Base-by-base conservation (phyloP, 345 rosid species). In the Cochlearia excelsa region DNA sequence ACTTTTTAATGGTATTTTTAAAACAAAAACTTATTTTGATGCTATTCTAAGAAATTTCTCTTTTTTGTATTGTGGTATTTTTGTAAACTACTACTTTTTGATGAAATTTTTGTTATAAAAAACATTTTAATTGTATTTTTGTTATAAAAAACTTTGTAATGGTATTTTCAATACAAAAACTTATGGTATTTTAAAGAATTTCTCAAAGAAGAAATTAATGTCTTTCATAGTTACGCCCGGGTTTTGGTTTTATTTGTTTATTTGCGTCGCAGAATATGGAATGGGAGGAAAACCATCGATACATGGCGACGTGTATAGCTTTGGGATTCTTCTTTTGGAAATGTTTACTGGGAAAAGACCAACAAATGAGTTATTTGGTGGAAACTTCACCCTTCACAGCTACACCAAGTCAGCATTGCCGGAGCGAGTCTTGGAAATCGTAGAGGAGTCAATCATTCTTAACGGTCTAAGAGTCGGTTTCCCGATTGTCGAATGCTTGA, bases 281-380 rank as follows among this genome's bases (percentile, higher is more conserved):
- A 54, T 45, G 46, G 77, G 79, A 35, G 49, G 73, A 9, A 29
- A 65, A 2, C 66, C 72, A 46, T 68, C 79, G 41, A 41, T 47
- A 37, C 28, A 60, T 4, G 65, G 65, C 27, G 65, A 60, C 38
- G 65, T 47, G 46, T 60, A 47, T 28, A 60, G 65, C 44, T 59
- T 46, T 46, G 64, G 64, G 6, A 27, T 16, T 16, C 23, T 16
- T 16, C 23, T 16, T 16, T 16, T 16, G 23, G 23, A 16, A 16
- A 16, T 16, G 35, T 33, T 33, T 33, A 33, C 35, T 33, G 35
- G 40, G 7, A 37, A 37, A 37, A 4, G 40, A 37, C 40, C 40
- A 37, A 37, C 40, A 6, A 37, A 6, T 37, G 40, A 37, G 40
- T 37, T 37, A 37, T 37, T 37, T 6, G 7, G 40, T 1, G 40